Conservation (phyloP, 495 filamentous ascomycete genomes). For the Aspergillus baeticus region DNA sequence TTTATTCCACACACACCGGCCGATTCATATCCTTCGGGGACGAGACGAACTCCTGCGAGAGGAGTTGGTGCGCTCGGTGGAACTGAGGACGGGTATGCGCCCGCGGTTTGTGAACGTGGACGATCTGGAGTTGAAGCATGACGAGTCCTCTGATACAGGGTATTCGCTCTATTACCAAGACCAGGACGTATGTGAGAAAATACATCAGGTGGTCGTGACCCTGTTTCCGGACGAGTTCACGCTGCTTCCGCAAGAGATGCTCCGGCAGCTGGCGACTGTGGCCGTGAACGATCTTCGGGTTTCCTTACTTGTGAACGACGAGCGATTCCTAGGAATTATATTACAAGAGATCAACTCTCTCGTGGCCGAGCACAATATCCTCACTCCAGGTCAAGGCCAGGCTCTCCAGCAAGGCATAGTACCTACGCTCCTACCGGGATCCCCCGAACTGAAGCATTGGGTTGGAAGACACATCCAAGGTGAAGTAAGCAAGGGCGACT, state of each 20-base stretch:
- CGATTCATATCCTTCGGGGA: conserved; percentile 27
- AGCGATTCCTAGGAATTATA: conserved; percentile 9
- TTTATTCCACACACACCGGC: conserved; percentile 22
- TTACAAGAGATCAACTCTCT: conserved; percentile 10
- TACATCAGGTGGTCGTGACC: conserved; percentile 2
- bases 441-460: conserved; percentile 6
- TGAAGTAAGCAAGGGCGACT: conserved; percentile 20
- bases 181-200: conserved; percentile 1
- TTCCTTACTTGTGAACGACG: conserved; percentile 6
- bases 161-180: conserved; percentile 8
- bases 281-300: conserved; percentile 9
- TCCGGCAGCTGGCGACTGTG: conserved; percentile 4
- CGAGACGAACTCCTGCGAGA: conserved; percentile 25
- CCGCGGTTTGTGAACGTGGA: conserved; percentile 5
- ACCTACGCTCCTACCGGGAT: conserved; percentile 15
- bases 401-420: conserved; percentile 8
- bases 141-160: not conserved
- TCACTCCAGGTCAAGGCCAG: conserved; percentile 4
- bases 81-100: conserved; percentile 11
- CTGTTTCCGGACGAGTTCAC: conserved; percentile 9
- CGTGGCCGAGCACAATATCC: not conserved
- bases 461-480: not conserved
- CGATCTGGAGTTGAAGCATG: conserved; percentile 7
- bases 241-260: conserved; percentile 4
- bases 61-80: conserved; percentile 20